Evolutionary conservation across 139 green algal species (phyloP).

Genomic region (Volvox reticuliferus): DNA sequence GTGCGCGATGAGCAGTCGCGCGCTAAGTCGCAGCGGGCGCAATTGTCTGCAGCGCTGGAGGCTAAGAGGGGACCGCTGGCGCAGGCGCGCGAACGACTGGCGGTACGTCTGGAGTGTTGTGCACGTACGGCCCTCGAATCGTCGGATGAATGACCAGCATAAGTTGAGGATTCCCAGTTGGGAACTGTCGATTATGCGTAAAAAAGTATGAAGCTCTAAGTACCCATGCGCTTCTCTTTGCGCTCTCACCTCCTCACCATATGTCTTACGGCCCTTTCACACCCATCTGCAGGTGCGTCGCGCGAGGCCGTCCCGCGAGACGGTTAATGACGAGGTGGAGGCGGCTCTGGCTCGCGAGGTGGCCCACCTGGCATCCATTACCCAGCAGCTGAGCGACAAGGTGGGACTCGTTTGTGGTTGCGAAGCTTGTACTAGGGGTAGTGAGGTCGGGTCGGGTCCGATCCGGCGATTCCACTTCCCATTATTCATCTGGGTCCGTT

Average conservation of each 20-base stretch:
- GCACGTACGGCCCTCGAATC: too few species aligned
- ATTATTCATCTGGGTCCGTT: too few species aligned
- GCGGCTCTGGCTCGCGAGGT: slow-evolving; percentile 58
- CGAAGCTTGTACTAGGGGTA: too few species aligned
- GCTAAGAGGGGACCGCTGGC: slow-evolving; percentile 56
- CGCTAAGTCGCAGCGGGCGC: slow-evolving; percentile 41
- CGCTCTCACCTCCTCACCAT: neutral
- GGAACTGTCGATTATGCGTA: too few species aligned
- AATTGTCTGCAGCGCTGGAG: slow-evolving; percentile 53
- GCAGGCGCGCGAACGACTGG: slow-evolving; percentile 62
- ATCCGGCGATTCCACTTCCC: too few species aligned
- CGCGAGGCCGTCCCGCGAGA: slow-evolving; percentile 54
- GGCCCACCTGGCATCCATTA: slow-evolving; percentile 55
- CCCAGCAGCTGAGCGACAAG: slow-evolving; percentile 57
- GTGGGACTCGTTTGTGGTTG: neutral
- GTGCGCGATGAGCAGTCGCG: slow-evolving; percentile 49
- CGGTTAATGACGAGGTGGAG: slow-evolving; percentile 64
- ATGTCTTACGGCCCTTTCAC: neutral
- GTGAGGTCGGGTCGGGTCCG: too few species aligned
- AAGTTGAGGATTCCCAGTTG: too few species aligned
- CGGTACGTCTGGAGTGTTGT: neutral
- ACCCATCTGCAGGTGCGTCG: slow-evolving; percentile 29
- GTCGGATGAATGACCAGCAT: too few species aligned
- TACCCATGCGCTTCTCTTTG: neutral
- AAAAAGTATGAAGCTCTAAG: too few species aligned